Base-by-base conservation (phyloP, 139 green algal species). In the Astrephomene gubernaculifera region DNA sequence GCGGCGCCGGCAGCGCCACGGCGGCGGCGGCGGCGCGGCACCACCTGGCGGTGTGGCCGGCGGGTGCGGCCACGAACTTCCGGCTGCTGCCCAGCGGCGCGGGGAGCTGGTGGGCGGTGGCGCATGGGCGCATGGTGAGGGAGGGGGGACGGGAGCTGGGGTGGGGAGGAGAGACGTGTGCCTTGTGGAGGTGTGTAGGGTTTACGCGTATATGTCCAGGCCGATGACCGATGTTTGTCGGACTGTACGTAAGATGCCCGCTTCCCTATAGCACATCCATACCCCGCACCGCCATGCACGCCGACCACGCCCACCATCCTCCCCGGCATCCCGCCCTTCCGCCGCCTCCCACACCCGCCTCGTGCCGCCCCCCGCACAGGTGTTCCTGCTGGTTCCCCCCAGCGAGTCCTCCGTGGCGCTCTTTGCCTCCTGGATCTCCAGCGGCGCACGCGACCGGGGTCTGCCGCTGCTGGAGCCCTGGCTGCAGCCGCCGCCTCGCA, bases 381-480 rank as follows among this genome's bases (percentile, higher is more conserved):
- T 89, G 45, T 78, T 90, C n/a, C 54, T 85, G 41, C 54, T 90
- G 63, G 63, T 90, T 54, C 73, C 73, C 24, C 80, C 86, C 41
- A 81, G 81, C 3, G 64, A 79, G 14, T 19, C 29, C 31, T 79
- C 85, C 29, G 54, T 90, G 64, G 54, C 60, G 25, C 64, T 90
- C 4, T 90, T 71, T 39, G 61, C 71, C 27, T 33, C 61, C n/a
- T 90, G 86, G 86, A 43, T 52, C n/a, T 22, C 60, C 38, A 70
- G 31, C 54, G 81, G 86, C 24, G 54, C 86, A 4, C 52, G 81
- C 1, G 86, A 82, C 52, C 19, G n/a, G 5, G 86, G 86, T 39
- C 54, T 83, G 64, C 65, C 81, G 25, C 80, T 90, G 8, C n/a
- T 76, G 27, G 80, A 85, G 19, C 81, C 60, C 12, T 85, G 73